Conservation (phyloP, 768 basidiomycete species). For the Agaricus subrufescens region DNA sequence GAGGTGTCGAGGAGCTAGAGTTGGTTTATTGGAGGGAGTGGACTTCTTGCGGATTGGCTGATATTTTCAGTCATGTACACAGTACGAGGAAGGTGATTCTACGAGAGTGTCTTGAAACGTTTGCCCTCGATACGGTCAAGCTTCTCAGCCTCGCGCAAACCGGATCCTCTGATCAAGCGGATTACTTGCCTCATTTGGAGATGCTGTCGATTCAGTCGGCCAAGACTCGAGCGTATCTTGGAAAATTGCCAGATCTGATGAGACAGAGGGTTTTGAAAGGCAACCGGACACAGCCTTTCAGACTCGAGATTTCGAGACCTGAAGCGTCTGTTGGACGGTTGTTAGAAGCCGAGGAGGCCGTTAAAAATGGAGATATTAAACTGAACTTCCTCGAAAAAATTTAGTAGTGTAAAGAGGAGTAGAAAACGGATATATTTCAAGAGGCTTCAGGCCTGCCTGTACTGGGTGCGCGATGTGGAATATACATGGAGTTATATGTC, state of each 20-base stretch:
- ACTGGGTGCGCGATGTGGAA: too few species aligned
- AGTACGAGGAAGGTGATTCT: neutral
- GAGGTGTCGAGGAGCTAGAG: neutral
- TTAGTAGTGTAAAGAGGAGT: neutral
- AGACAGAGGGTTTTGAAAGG: neutral
- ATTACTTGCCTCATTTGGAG: neutral
- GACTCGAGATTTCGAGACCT: neutral
- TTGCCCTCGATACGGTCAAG: neutral
- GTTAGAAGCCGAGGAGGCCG: neutral
- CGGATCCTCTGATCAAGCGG: neutral
- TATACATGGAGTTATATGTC: too few species aligned
- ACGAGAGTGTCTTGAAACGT: neutral
- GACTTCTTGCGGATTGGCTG: neutral
- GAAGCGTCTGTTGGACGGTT: neutral
- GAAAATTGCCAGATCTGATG: neutral
- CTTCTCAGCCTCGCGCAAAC: neutral
- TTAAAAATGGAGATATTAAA: neutral
- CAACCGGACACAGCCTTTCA: neutral
- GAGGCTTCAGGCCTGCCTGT: too few species aligned
- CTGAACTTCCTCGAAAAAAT: neutral
- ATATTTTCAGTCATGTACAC: neutral
- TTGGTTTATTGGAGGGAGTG: neutral
- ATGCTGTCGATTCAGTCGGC: neutral
- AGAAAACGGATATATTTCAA: too few species aligned
- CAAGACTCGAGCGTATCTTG: neutral